Evolutionary conservation across 2,329 filamentous ascomycete genomes (phyloP).

Genomic region (Monosporascus sp.): DNA sequence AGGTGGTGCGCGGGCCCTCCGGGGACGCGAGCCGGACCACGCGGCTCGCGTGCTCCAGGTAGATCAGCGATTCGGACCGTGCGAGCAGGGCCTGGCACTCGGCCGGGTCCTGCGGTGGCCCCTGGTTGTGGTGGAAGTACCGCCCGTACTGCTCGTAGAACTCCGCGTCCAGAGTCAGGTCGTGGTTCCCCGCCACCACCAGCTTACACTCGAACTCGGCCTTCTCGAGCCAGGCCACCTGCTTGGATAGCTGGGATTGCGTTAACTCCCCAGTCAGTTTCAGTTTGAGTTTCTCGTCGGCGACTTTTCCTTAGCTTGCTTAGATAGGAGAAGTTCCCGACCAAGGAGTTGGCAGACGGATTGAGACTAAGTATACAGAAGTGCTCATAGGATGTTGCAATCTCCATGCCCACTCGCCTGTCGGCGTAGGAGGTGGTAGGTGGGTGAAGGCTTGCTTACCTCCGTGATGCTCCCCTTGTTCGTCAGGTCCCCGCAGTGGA

Average conservation of each 20-base stretch:
- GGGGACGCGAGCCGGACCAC: constrained; percentile 49
- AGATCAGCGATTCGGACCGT: constrained; percentile 45
- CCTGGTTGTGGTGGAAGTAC: constrained; percentile 49
- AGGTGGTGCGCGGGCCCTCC: constrained; percentile 51
- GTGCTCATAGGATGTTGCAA: too few species aligned
- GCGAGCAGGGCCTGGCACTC: constrained; percentile 50
- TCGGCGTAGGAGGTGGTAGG: neutral
- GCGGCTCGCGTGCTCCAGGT: constrained; percentile 54
- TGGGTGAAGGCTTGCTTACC: constrained; percentile 15
- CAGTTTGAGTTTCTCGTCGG: too few species aligned
- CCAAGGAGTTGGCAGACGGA: too few species aligned
- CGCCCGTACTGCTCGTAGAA: constrained; percentile 52
- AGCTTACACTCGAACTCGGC: constrained; percentile 66
- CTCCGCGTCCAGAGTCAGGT: constrained; percentile 61
- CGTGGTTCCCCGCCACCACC: constrained; percentile 70
- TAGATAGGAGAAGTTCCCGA: too few species aligned
- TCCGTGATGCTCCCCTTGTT: constrained; percentile 62
- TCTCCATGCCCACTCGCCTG: too few species aligned
- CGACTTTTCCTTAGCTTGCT: too few species aligned
- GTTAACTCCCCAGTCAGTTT: neutral
- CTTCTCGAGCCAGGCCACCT: constrained; percentile 61
- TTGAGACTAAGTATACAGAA: too few species aligned
- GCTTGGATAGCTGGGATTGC: constrained; percentile 44
- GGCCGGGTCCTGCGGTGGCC: constrained; percentile 41
- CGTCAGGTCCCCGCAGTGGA: constrained; percentile 72